Base-by-base conservation (phyloP, 2,329 filamentous ascomycete genomes). In the Fusarium verrucosum region DNA sequence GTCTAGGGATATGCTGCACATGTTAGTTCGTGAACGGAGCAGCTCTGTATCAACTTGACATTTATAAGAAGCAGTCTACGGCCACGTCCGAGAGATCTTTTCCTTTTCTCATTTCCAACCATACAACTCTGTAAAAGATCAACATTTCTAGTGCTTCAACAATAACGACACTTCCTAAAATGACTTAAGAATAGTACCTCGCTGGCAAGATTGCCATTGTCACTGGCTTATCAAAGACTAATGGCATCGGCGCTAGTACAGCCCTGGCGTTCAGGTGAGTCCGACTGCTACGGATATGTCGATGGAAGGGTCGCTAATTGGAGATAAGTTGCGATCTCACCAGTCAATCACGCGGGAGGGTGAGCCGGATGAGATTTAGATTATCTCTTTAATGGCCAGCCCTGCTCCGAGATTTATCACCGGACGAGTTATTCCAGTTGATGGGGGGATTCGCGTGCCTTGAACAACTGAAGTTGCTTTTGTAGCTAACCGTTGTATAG, bases 191-290 rank as follows among this genome's bases (percentile, higher is more conserved):
- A 25, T 55, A 72, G 14, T 66, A 68, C 5, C 53, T 73, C 10
- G 46, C 51, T 2, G 70, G 71, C 50, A 73, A 72, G 56, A 59
- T 55, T 20, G 71, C 70, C 50, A 66, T 70, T 3, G 68, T 70
- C 10, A 70, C 68, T 3, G 68, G 68, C 14, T 59, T 66, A 5
- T 70, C 55, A 0, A 59, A 60, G 28, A 30, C 36, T 3, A 58
- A 58, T 14, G 55, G 55, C 0, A 58, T 58, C 0, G 55, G 55
- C 2, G 55, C 55, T 2, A 36, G 53, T 10, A 58, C 52, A 23
- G 55, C 55, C 0, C 32, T 58, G 5, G n/a, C 36, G 0, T 36
- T 58, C 0, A n/a, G n/a, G n/a, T n/a, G n/a, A n/a, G n/a, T 9
- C 55, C 55, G 5, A 38, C 23, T 2, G 55, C 55, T 7, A 58